These are phyloP conservation scores for Imleria badia DNA, from an alignment of 768 basidiomycete genomes.

Conservation along the genomic window DNA sequence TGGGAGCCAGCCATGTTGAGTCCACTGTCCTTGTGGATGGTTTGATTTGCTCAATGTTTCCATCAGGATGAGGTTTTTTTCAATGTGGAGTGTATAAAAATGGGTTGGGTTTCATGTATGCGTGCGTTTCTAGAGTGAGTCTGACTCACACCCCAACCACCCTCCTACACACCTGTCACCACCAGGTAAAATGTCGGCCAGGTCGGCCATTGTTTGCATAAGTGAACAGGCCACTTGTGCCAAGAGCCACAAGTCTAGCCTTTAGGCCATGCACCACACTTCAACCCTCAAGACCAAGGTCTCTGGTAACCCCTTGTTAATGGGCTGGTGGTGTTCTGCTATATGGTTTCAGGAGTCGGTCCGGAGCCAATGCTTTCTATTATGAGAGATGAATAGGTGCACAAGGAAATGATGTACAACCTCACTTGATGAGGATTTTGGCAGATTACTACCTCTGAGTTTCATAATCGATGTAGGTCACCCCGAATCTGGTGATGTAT, in stretches of 20 bases:
- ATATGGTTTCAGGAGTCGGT: not conserved
- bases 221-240: not conserved
- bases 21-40: too few relatives aligned
- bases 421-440: conserved; percentile 52
- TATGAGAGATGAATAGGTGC: conserved; percentile 1
- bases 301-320: not conserved
- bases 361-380: conserved; percentile 28
- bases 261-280: too few relatives aligned
- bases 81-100: conserved; percentile 22
- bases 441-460: conserved; percentile 66
- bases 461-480: conserved; percentile 69
- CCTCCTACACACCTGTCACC: conserved; percentile 1
- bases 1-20: too few relatives aligned
- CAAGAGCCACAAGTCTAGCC: not conserved
- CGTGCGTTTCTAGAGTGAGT: conserved; percentile 9
- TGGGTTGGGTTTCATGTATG: conserved; percentile 23
- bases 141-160: conserved; percentile 26
- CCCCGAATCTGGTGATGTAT: conserved; percentile 65
- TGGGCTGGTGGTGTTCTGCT: not conserved
- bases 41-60: too few relatives aligned
- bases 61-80: conserved; percentile 14
- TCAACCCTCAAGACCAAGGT: not conserved
- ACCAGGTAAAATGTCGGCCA: not conserved
- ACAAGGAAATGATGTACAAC: not conserved
- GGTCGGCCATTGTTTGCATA: conserved; percentile 7